Evolutionary conservation across 2,329 filamentous ascomycete species (phyloP), one percentile per base, ranked within the genome.

Genomic region (Ophiostoma tasmaniense): DNA sequence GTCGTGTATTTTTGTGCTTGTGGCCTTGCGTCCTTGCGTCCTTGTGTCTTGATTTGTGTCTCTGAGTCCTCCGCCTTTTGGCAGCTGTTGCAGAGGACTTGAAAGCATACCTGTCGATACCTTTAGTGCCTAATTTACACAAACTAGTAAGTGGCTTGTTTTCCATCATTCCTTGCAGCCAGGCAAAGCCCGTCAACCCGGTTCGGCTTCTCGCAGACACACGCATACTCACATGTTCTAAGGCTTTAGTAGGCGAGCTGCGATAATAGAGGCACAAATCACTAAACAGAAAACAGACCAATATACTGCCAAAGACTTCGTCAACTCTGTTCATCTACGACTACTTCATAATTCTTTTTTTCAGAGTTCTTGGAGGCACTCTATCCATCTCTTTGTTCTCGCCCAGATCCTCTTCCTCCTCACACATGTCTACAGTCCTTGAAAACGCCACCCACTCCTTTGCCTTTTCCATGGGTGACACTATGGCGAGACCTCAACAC

Each of bases 401-500:
- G 14, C 14, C 14, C 30, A 50, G n/a, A 22, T 25, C 20, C 13
- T 39, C 14, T 55, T 20, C 13, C 11, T 50, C 25, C 59, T 70
- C 72, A 72, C 73, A 73, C 75, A 79, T 78, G 78, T 77, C 77
- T 55, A 55, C 8, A 55, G 50, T 74, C 64, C 74, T 75, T 69
- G 75, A 75, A 65, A 70, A 73, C 71, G 71, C 75, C 70, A 74
- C 73, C 55, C 75, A 76, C 71, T 72, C 71, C 71, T 73, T 77
- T 71, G 74, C 75, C 69, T 74, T 74, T 73, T 73, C 73, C 71
- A 74, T 76, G 73, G 71, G 76, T 70, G 77, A 77, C 74, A 74
- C 73, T 67, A 80, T 80, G 78, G 75, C 77, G 71, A 76, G 76
- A 73, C 74, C 76, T 67, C 74, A 74, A 64, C 75, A 75, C 71